phyloP scores from a whole-genome alignment of 768 basidiomycete species.

The Termitomyces sp. region DNA sequence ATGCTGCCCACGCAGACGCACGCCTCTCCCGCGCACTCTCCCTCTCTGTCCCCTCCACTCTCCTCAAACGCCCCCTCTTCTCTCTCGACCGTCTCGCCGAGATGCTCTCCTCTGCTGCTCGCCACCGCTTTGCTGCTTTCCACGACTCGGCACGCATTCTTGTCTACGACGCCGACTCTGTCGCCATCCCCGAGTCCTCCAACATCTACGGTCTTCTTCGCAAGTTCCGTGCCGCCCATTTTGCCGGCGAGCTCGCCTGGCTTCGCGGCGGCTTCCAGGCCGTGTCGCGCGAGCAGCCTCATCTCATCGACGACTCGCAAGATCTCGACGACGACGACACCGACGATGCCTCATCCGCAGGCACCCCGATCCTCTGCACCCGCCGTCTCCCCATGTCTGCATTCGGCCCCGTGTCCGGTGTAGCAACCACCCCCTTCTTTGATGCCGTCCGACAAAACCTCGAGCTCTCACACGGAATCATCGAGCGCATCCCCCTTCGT shows the following conservation, averaged over 20 bases:
- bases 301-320: conserved; percentile 49
- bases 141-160: conserved; percentile 55
- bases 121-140: conserved; percentile 58
- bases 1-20: conserved; percentile 61
- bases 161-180: conserved; percentile 82
- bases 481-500: conserved; percentile 77
- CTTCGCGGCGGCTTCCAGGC: conserved; percentile 79
- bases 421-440: conserved; percentile 82
- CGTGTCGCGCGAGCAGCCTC: conserved; percentile 47
- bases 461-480: conserved; percentile 70
- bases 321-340: conserved; percentile 39
- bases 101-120: conserved; percentile 71
- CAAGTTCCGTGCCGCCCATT: conserved; percentile 59
- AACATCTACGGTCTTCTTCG: conserved; percentile 70
- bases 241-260: conserved; percentile 63
- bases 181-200: conserved; percentile 49
- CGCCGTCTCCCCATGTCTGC: conserved; percentile 59
- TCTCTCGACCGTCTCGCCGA: conserved; percentile 68
- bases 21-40: conserved; percentile 71
- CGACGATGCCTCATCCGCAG: not conserved
- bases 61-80: conserved; percentile 87
- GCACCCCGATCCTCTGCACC: conserved; percentile 39
- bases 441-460: conserved; percentile 88
- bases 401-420: conserved; percentile 44
- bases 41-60: conserved; percentile 88